Conservation (phyloP, 176 grass and related monocot species). For the Eleusine indica region DNA sequence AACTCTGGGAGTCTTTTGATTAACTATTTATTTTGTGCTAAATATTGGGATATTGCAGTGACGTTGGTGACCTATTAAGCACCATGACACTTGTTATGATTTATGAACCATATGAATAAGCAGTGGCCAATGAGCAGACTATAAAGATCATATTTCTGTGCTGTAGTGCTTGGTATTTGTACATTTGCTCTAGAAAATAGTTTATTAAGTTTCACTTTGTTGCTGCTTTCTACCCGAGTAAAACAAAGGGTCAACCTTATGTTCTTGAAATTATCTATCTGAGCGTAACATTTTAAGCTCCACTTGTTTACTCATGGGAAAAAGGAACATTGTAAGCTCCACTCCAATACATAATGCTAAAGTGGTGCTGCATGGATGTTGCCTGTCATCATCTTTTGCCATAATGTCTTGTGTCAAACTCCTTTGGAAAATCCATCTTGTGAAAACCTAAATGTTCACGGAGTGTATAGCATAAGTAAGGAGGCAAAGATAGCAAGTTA, state of each 20-base stretch:
- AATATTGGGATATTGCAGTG: too few relatives aligned
- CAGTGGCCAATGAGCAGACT: not conserved
- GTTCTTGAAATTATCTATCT: slow-evolving; percentile 6
- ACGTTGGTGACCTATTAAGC: not conserved
- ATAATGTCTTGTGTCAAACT: slow-evolving; percentile 16
- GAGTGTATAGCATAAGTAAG: not conserved
- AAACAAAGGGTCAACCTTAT: not conserved
- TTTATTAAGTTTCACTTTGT: slow-evolving; percentile 1
- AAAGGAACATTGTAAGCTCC: not conserved
- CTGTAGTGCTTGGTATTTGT: not conserved
- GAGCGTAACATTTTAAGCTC: not conserved
- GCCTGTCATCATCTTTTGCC: not conserved
- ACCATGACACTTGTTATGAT: slow-evolving; percentile 3
- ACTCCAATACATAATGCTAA: not conserved
- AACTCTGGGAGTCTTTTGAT: too few relatives aligned
- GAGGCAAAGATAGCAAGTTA: slow-evolving; percentile 9
- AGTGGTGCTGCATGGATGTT: not conserved
- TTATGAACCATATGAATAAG: slow-evolving; percentile 16
- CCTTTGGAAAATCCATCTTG: not conserved
- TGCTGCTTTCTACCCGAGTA: not conserved
- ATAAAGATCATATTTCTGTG: not conserved
- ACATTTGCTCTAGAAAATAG: not conserved
- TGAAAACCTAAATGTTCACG: slow-evolving; percentile 14
- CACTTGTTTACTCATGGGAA: not conserved
- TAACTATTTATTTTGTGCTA: too few relatives aligned